These are phyloP conservation scores for Pseudogymnoascus sp. DNA, from an alignment of 2,329 filamentous ascomycete species.

Conservation along the genomic window DNA sequence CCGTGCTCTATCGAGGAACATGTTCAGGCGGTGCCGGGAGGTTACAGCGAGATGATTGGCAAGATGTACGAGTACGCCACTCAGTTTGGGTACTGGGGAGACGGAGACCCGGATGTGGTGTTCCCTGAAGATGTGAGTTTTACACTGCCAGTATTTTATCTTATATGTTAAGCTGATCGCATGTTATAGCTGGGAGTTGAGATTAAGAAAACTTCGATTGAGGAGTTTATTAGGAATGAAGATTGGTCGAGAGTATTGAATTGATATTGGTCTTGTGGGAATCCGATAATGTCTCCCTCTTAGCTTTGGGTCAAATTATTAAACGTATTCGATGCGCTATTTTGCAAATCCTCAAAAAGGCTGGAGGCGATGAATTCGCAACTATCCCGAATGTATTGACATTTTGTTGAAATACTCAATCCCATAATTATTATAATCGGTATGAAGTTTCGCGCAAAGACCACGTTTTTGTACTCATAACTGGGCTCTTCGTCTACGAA, in stretches of 20 bases:
- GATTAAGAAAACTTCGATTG: slow-evolving; percentile 14
- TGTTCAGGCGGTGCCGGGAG: slow-evolving; percentile 19
- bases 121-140: slow-evolving; percentile 21
- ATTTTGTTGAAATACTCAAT: too few species aligned
- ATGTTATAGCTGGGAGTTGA: slow-evolving; percentile 15
- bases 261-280: neutral
- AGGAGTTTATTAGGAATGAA: slow-evolving; percentile 17
- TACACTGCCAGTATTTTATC: neutral
- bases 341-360: neutral
- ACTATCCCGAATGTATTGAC: too few species aligned
- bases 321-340: neutral
- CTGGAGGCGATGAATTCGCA: too few species aligned
- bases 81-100: slow-evolving; percentile 27
- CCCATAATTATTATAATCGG: neutral
- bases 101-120: slow-evolving; percentile 24
- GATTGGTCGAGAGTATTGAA: slow-evolving; percentile 19
- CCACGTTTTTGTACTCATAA: neutral
- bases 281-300: neutral
- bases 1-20: slow-evolving; percentile 19
- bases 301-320: neutral
- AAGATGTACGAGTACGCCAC: slow-evolving; percentile 27
- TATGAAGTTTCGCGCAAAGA: neutral
- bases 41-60: slow-evolving; percentile 23
- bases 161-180: neutral
- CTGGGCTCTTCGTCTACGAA: neutral